phyloP scores from a whole-genome alignment of 2,329 filamentous ascomycete species.

The Nigrospora sphaerica region DNA sequence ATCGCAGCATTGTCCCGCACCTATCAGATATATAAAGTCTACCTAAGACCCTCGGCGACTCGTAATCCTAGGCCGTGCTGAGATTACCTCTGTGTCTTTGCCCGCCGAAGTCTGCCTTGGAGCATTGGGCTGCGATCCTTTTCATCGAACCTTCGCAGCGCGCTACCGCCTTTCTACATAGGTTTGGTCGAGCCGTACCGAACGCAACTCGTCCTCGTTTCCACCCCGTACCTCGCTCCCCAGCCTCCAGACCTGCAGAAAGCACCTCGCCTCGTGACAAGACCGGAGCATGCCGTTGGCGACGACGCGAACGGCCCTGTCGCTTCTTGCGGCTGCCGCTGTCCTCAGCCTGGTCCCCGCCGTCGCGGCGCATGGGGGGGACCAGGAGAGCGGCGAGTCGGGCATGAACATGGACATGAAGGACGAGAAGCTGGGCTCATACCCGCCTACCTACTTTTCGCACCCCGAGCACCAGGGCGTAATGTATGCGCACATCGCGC shows the following conservation, averaged over 20 bases:
- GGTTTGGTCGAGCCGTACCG: too few relatives aligned
- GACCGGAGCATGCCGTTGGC: constrained; percentile 13
- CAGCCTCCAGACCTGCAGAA: not conserved
- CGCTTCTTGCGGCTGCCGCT: constrained; percentile 19
- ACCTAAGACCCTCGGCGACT: too few relatives aligned
- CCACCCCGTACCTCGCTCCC: too few relatives aligned
- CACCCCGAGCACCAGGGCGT: constrained; percentile 27
- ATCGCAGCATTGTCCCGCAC: not conserved
- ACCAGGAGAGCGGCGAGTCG: constrained; percentile 17
- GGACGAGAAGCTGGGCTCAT: constrained; percentile 18
- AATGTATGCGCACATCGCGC: constrained; percentile 51
- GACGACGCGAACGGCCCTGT: constrained; percentile 12
- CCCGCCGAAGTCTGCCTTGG: too few relatives aligned
- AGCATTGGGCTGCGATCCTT: too few relatives aligned
- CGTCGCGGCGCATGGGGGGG: constrained; percentile 24
- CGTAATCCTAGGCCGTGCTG: too few relatives aligned
- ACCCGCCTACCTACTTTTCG: constrained; percentile 30
- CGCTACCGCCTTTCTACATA: too few relatives aligned
- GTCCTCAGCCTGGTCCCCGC: constrained; percentile 20
- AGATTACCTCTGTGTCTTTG: too few relatives aligned
- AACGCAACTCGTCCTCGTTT: too few relatives aligned
- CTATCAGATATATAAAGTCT: too few relatives aligned
- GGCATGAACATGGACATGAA: constrained; percentile 22
- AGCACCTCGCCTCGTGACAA: constrained; percentile 9
- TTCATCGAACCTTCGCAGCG: too few relatives aligned